Percentiles rank a stretch among this genome's conserved stretches.
Evolutionary conservation across 768 basidiomycete species (phyloP).

Genomic region (Coprinellus micaceus): DNA sequence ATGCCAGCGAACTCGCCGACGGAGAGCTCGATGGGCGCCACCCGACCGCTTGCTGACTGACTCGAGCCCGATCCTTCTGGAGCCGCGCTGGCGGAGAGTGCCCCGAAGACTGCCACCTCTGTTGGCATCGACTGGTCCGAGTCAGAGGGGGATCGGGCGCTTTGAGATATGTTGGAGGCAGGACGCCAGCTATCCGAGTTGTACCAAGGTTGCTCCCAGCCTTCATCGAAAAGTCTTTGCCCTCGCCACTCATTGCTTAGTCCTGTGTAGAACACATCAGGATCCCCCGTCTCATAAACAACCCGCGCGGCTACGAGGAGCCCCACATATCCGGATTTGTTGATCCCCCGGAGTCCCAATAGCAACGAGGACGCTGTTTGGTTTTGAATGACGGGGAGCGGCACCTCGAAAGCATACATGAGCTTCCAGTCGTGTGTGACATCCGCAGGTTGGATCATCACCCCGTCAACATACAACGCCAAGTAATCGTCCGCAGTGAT

Average conservation of each 20-base stretch:
- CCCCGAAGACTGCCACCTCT: too few relatives aligned
- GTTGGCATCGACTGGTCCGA: too few relatives aligned
- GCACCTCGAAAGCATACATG: not conserved
- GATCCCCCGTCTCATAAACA: not conserved
- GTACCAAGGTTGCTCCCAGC: not conserved
- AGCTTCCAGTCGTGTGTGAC: not conserved
- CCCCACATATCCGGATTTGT: not conserved
- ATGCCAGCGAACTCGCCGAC: too few relatives aligned
- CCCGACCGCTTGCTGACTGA: too few relatives aligned
- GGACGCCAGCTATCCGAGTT: too few relatives aligned
- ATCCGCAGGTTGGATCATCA: not conserved
- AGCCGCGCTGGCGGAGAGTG: too few relatives aligned
- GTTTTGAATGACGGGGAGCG: not conserved
- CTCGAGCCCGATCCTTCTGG: too few relatives aligned
- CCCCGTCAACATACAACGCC: not conserved
- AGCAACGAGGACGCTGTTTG: not conserved
- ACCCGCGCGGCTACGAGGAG: not conserved
- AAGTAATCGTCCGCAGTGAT: not conserved
- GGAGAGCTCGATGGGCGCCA: too few relatives aligned
- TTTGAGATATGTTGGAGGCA: too few relatives aligned
- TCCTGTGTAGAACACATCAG: not conserved
- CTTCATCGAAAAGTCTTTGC: not conserved
- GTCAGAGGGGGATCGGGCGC: too few relatives aligned
- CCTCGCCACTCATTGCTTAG: not conserved
- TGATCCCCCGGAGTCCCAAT: not conserved